Evolutionary conservation across 192 early-diverging fungal species (phyloP).

Genomic region (Coemansia sp.): DNA sequence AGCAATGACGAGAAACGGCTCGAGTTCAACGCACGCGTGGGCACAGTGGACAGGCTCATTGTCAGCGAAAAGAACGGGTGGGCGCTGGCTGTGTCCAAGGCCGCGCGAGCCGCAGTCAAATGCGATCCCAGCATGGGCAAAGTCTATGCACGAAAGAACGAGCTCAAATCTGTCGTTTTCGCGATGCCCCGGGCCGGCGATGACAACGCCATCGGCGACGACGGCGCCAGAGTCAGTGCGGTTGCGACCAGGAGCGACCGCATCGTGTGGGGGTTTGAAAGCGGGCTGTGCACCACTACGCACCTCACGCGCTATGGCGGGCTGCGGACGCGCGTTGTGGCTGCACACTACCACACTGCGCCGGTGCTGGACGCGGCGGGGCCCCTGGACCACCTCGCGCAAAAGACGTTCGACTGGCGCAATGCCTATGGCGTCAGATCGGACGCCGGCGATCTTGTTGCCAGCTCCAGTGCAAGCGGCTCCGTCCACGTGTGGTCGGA

Average conservation of each 20-base stretch:
- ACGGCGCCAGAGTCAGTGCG: conserved; percentile 3
- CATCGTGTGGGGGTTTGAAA: conserved; percentile 27
- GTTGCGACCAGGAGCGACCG: conserved; percentile 24
- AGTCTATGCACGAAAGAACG: conserved; percentile 28
- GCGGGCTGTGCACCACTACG: conserved; percentile 17
- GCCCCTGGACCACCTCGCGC: conserved; percentile 22
- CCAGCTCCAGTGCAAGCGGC: conserved; percentile 22
- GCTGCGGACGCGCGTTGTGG: conserved; percentile 3
- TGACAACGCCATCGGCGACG: background rate
- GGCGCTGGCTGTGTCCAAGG: conserved; percentile 32
- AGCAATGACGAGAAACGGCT: background rate
- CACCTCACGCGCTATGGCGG: conserved; percentile 21
- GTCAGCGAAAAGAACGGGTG: conserved; percentile 27
- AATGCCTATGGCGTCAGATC: background rate
- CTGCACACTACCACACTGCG: background rate
- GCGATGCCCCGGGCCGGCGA: conserved; percentile 3
- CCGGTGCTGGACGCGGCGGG: conserved; percentile 24
- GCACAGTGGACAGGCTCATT: conserved; percentile 26
- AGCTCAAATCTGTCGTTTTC: conserved; percentile 17
- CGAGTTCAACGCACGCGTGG: conserved; percentile 20
- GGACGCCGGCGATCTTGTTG: conserved; percentile 11
- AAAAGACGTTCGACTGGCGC: conserved; percentile 19
- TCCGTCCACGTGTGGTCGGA: conserved; percentile 35
- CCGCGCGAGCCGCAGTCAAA: background rate
- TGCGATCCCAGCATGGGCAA: conserved; percentile 19